These are phyloP conservation scores for Secale cereale DNA, from an alignment of 176 grass and related monocot species.

Conservation along the genomic window DNA sequence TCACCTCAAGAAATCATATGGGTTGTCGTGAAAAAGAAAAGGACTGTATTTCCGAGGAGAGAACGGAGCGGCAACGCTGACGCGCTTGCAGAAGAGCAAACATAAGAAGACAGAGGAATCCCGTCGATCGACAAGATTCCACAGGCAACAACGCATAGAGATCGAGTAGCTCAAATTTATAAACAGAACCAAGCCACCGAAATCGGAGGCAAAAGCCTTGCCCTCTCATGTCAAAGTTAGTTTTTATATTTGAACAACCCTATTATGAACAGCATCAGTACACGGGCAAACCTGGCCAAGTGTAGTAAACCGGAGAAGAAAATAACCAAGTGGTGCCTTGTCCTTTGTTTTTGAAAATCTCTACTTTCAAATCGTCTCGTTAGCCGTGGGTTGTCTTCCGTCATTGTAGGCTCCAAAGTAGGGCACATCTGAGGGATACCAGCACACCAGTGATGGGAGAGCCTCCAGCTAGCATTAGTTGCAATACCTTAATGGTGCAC, in stretches of 20 bases:
- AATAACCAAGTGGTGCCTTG: neutral
- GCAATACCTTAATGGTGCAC: slow-evolving; percentile 2
- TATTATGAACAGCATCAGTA: too few relatives aligned
- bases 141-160: neutral
- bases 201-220: slow-evolving; percentile 20
- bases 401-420: too few relatives aligned
- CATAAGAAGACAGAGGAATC: too few relatives aligned
- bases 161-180: neutral
- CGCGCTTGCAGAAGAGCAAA: too few relatives aligned
- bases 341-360: slow-evolving; percentile 1
- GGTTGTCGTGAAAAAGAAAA: too few relatives aligned
- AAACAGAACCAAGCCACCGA: neutral
- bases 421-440: too few relatives aligned
- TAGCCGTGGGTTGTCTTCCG: too few relatives aligned
- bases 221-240: slow-evolving; percentile 13
- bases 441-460: neutral
- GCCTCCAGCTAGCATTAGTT: slow-evolving; percentile 11
- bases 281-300: slow-evolving; percentile 13
- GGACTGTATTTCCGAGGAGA: too few relatives aligned
- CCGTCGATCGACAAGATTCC: too few relatives aligned
- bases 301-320: slow-evolving; percentile 2
- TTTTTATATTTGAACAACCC: too few relatives aligned
- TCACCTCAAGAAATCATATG: too few relatives aligned
- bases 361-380: neutral
- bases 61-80: too few relatives aligned